Evolutionary conservation across 2,329 filamentous ascomycete species (phyloP), one percentile per base, ranked within the genome.

Genomic region (Aspergillus sp.): DNA sequence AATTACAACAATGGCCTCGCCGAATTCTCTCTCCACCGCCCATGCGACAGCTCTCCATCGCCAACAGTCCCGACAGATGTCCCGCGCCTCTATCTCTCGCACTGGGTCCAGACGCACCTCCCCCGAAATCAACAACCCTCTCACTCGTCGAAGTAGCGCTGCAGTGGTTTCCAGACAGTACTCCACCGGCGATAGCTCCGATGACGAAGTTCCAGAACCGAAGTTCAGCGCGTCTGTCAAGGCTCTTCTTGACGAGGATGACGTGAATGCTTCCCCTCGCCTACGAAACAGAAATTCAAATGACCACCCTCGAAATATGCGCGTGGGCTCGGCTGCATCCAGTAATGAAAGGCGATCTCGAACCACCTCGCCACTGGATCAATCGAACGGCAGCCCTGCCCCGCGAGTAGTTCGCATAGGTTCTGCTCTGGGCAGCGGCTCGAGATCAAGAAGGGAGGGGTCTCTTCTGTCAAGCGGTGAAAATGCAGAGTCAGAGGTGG

Each of bases 161-260:
- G 52, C 56, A 43, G 63, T 66, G 6, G 48, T 67, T 2, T 59
- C 71, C 3, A 68, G 67, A 47, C 66, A 69, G 17, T 74, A 70
- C 62, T 76, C 79, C 1, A 73, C 87, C 64, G 88, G 90, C 66
- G 93, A 96, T 71, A 96, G 91, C 79, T 96, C 93, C 23, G 93
- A 97, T 76, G 93, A 97, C 69, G 93, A 97, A 76, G 90, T 96
- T 27, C 90, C 90, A 15, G 89, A 91, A 65, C 92, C 92, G 67
- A 96, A 95, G 78, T 89, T 97, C 72, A 97, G 92, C 72, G 92
- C 93, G 67, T 85, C 95, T 64, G 96, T 93, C 49, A 93, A 95
- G 71, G 93, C 91, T 19, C 81, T 97, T 15, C 82, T 97, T 53
- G 81, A 81, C 52, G 79, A 80, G 60, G 81, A 82, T 63, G 78